A percentile compares a stretch with the other conserved stretches of the same genome.
Conservation (phyloP, 345 rosid genomes). For the Camelina neglecta region DNA sequence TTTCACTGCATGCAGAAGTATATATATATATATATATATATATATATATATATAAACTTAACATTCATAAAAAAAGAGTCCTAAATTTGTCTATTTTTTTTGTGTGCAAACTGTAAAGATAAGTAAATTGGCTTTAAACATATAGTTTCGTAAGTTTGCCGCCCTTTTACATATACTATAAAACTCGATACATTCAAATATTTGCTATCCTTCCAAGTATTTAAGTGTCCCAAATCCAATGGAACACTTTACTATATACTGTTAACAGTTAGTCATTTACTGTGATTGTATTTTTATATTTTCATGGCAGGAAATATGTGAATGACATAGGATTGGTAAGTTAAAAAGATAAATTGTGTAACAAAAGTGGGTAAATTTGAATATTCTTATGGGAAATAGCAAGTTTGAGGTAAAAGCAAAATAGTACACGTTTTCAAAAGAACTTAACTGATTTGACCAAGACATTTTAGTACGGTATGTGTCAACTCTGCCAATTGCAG, state of each 20-base stretch:
- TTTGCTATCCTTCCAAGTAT: neutral
- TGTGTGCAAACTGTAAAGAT: neutral
- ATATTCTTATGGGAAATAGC: neutral
- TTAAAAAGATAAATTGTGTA: neutral
- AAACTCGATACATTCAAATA: neutral
- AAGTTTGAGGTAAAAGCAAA: slow-evolving; percentile 15
- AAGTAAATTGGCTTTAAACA: slow-evolving; percentile 1
- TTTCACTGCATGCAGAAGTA: neutral
- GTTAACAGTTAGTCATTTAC: neutral
- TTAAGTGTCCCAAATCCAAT: slow-evolving; percentile 5
- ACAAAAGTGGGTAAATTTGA: neutral
- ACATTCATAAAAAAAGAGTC: neutral
- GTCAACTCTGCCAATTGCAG: slow-evolving; percentile 33
- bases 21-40: too few species aligned
- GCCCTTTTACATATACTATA: neutral
- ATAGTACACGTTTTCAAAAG: slow-evolving; percentile 27
- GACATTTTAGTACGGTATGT: slow-evolving; percentile 25
- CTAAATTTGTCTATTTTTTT: slow-evolving; percentile 10
- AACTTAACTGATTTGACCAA: slow-evolving; percentile 46
- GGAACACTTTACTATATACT: neutral
- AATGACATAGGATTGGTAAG: slow-evolving; percentile 22
- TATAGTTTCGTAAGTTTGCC: neutral
- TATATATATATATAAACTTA: neutral
- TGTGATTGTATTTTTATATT: neutral
- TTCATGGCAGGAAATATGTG: neutral